Evolutionary conservation across 2,329 filamentous ascomycete species (phyloP), one percentile per base, ranked within the genome.

Genomic region (Colletotrichum karsti): DNA sequence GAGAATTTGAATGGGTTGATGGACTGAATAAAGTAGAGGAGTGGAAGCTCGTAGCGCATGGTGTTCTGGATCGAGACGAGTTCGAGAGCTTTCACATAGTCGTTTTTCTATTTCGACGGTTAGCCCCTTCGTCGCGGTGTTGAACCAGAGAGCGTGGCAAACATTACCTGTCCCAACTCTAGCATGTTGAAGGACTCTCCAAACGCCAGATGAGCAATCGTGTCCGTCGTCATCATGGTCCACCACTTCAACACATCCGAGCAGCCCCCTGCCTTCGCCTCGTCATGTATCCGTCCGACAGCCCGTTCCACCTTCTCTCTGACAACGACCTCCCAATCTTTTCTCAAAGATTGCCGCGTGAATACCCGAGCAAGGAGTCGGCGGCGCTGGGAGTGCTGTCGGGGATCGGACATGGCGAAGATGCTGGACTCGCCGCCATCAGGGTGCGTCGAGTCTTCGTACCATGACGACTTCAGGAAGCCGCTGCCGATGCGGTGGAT

Each of bases 201-300:
- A 73, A 90, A 89, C 3, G 78, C 82, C 12, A 90, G 73, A 51
- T 87, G 80, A 0, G 82, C 84, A 46, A 88, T 86, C 1, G 87
- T 75, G 71, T 90, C 87, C 0, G 86, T 87, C 0, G 85, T 75
- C 79, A 88, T 82, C 66, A 86, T 87, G 5, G 82, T 74, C 76
- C 80, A 85, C 86, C 86, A 89, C 65, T 87, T 87, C 68, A 81
- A 78, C 0, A 88, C 74, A 69, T 90, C 85, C 0, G 76, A 78
- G 10, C 48, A n/a, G 0, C 69, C 76, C 0, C 81, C 79, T 0
- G 73, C 74, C 0, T 63, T 62, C 18, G 81, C 79, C 50, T 88
- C 85, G 22, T 80, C 73, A 0, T 69, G 73, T 20, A 89, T 87
- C 46, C 75, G 77, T 2, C 78, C 22, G 1, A 88, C 77, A 0